Evolutionary conservation across 768 basidiomycete species (phyloP).

Genomic region (Postia placenta): DNA sequence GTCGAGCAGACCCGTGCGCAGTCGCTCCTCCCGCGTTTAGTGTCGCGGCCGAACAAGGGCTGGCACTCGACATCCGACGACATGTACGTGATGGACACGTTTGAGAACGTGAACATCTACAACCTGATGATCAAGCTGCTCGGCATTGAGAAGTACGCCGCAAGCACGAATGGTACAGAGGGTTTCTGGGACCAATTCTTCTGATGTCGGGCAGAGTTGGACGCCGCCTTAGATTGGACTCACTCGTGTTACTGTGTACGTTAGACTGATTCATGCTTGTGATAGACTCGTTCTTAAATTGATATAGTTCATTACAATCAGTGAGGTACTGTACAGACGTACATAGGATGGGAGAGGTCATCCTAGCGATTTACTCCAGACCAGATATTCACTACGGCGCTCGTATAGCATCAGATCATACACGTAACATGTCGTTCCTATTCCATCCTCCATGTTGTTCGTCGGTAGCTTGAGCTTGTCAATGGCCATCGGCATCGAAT

Average conservation of each 20-base stretch:
- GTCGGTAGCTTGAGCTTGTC: background rate
- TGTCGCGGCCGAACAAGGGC: slow-evolving; percentile 34
- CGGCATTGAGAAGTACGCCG: slow-evolving; percentile 50
- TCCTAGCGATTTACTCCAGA: background rate
- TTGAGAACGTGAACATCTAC: slow-evolving; percentile 83
- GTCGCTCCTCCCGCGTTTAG: slow-evolving; percentile 16
- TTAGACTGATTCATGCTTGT: background rate
- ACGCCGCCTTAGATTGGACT: no score
- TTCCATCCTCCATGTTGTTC: background rate
- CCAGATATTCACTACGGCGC: background rate
- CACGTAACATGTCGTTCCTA: background rate
- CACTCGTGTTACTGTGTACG: background rate
- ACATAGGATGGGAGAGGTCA: background rate
- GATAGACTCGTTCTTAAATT: no score
- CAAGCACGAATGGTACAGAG: slow-evolving; percentile 66
- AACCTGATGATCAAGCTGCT: slow-evolving; percentile 74
- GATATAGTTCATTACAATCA: no score
- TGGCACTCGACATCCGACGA: slow-evolving; percentile 67
- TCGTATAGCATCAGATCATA: background rate
- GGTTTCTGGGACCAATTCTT: slow-evolving; percentile 86
- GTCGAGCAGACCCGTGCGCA: slow-evolving; percentile 31
- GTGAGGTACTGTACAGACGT: no score
- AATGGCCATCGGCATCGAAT: slow-evolving; percentile 63
- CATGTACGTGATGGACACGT: slow-evolving; percentile 73
- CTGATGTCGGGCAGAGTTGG: slow-evolving; percentile 19